phyloP scores from a whole-genome alignment of 208 protist genomes.

The Wallacemonas sp. region DNA sequence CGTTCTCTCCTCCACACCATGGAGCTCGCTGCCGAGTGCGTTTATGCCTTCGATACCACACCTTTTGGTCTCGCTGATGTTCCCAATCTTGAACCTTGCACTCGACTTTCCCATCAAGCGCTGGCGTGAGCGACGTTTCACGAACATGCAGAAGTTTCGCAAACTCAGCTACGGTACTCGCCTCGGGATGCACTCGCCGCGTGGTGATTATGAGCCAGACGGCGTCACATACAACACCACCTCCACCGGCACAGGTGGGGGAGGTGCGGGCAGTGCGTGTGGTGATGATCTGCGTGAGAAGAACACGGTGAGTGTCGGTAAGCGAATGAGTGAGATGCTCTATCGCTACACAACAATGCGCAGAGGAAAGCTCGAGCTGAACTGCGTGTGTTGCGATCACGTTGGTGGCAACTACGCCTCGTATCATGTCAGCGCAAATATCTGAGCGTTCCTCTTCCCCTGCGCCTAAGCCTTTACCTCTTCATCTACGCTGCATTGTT shows the following conservation, averaged over 20 bases:
- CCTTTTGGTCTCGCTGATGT: slow-evolving; percentile 56
- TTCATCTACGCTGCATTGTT: no score
- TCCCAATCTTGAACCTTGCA: slow-evolving; percentile 63
- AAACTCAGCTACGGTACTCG: slow-evolving; percentile 87
- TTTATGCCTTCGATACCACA: slow-evolving; percentile 75
- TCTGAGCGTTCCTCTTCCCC: slow-evolving; percentile 10
- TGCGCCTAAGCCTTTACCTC: no score
- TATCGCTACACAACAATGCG: slow-evolving; percentile 81
- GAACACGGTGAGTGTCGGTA: slow-evolving; percentile 23
- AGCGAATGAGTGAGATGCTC: slow-evolving; percentile 65
- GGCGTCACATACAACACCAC: slow-evolving; percentile 39
- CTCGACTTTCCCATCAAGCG: slow-evolving; percentile 86
- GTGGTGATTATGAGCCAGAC: slow-evolving; percentile 90
- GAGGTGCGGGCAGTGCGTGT: neutral
- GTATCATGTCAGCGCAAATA: slow-evolving; percentile 56
- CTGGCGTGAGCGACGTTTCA: slow-evolving; percentile 76
- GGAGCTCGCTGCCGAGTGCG: slow-evolving; percentile 15
- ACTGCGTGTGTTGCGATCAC: slow-evolving; percentile 91
- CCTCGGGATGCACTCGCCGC: slow-evolving; percentile 91
- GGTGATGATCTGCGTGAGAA: slow-evolving; percentile 11
- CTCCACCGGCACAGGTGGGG: neutral
- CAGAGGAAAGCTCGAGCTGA: slow-evolving; percentile 75
- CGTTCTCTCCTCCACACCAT: slow-evolving; percentile 47
- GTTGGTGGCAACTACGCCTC: slow-evolving; percentile 87
- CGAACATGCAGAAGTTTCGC: slow-evolving; percentile 87